Conservation (phyloP, 441 rosid species). For the Pelargonium cotyledonis region DNA sequence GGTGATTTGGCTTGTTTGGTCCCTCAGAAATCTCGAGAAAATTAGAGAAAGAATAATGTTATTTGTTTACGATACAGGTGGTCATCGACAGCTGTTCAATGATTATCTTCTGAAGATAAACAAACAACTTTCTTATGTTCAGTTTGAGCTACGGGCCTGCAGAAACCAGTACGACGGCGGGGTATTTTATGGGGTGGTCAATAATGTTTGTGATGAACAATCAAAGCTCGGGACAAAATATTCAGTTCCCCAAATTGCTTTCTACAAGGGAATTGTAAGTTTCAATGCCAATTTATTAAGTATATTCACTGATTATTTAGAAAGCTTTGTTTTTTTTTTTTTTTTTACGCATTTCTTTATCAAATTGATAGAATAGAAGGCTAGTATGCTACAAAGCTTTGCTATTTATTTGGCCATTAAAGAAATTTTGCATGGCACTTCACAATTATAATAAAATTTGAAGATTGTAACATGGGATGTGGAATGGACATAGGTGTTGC, state of each 20-base stretch:
- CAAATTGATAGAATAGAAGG: no score
- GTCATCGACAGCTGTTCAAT: conserved; percentile 39
- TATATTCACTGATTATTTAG: no score
- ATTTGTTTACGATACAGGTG: conserved; percentile 30
- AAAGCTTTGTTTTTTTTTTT: neutral
- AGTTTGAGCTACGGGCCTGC: conserved; percentile 74
- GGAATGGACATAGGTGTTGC: neutral
- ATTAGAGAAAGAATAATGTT: neutral
- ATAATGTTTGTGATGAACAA: conserved; percentile 76
- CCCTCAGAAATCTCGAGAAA: neutral
- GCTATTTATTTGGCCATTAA: neutral
- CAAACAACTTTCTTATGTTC: conserved; percentile 67
- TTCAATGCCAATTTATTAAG: neutral
- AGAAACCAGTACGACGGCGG: conserved; percentile 66
- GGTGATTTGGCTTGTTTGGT: neutral
- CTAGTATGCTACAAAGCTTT: neutral
- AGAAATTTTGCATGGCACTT: neutral
- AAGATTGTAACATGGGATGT: neutral
- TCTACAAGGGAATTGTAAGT: conserved; percentile 80
- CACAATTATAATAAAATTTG: neutral
- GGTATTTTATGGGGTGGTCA: conserved; percentile 74
- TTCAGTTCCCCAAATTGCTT: conserved; percentile 76
- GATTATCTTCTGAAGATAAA: conserved; percentile 72
- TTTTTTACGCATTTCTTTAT: neutral
- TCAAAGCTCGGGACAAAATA: conserved; percentile 83